Evolutionary conservation across 192 early-diverging fungal genomes (phyloP), one percentile per base, ranked within the genome.

Genomic region (Lunasporangiospora selenospora): DNA sequence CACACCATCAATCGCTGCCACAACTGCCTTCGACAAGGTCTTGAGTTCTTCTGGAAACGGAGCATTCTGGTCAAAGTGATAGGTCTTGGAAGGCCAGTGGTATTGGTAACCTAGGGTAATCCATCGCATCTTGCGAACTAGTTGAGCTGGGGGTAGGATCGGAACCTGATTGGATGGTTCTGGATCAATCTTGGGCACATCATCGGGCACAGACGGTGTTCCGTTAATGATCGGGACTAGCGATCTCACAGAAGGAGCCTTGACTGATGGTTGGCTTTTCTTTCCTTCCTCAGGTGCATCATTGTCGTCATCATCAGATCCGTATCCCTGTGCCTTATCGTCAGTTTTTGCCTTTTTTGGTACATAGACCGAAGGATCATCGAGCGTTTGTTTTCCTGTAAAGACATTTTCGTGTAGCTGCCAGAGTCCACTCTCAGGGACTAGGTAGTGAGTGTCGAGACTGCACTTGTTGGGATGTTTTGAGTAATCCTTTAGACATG

Each of bases 371-470:
- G 46, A 29, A 4, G 40, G 21, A 29, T 82, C 71, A 1, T 65
- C 49, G 12, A 47, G 34, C 2, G 62, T 31, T 40, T 67, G 53
- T 11, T 47, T 34, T 30, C 65, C 62, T 26, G 46, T 33, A 23
- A 55, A 50, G 10, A 75, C 62, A 26, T 58, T 30, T 42, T 82
- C 84, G 59, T 86, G 75, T 18, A 80, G 56, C 18, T 78, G 58
- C 91, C 87, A 91, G 15, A 89, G 32, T 7, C 91, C 91, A 27
- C 69, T 52, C 1, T 73, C 45, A 6, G 90, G 90, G 16, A 93
- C 53, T 6, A 73, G 48, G 53, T 92, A 98, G 63, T 95, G 94
- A 16, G 94, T 88, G 59, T 98, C 92, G 4, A 98, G 83, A 76
- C 95, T 98, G 38, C 89, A 88, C 8, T 88, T 86, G 69, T 94